These are phyloP conservation scores for Phytopythium ostracodes DNA, from an alignment of 352 stramenopile genomes.

Conservation along the genomic window DNA sequence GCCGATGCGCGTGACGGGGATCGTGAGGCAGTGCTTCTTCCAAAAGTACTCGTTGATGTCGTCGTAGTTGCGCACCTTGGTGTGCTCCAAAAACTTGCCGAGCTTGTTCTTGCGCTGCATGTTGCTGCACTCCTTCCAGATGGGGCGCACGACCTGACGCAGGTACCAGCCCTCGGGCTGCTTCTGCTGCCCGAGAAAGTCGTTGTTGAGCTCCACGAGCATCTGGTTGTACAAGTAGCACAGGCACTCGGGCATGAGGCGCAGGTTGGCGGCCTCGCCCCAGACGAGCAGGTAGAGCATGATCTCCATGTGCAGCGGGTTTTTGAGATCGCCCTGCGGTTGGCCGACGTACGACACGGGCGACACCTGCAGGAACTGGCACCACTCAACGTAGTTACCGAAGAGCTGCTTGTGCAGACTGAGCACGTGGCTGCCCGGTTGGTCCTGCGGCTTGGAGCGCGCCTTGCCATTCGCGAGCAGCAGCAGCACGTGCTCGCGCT, in stretches of 20 bases:
- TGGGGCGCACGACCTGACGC: constrained; percentile 42
- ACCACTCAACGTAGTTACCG: constrained; percentile 66
- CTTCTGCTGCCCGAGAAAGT: constrained; percentile 48
- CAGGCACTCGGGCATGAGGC: constrained; percentile 95
- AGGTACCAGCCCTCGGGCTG: constrained; percentile 53
- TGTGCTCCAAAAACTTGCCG: constrained; percentile 64
- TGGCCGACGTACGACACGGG: constrained; percentile 32
- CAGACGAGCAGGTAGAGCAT: constrained; percentile 95
- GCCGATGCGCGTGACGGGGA: constrained; percentile 48
- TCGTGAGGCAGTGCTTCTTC: constrained; percentile 60
- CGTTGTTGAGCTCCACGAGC: constrained; percentile 45
- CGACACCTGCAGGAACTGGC: constrained; percentile 38
- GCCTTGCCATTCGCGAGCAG: constrained; percentile 69
- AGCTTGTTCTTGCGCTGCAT: constrained; percentile 63
- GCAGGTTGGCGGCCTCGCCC: constrained; percentile 94
- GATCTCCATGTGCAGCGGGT: constrained; percentile 85
- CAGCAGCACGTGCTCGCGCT: constrained; percentile 71
- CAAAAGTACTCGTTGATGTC: constrained; percentile 84
- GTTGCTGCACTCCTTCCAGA: constrained; percentile 62
- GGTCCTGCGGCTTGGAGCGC: constrained; percentile 40
- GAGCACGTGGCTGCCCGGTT: constrained; percentile 39
- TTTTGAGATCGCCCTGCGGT: constrained; percentile 49
- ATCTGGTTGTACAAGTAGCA: constrained; percentile 95
- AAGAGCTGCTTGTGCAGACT: constrained; percentile 60
- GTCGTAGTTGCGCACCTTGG: constrained; percentile 72